A percentile compares a stretch with the other conserved stretches of the same genome.
Evolutionary conservation across 1,139 yeast species (phyloP).

Genomic region (Geotrichum bryndzae): DNA sequence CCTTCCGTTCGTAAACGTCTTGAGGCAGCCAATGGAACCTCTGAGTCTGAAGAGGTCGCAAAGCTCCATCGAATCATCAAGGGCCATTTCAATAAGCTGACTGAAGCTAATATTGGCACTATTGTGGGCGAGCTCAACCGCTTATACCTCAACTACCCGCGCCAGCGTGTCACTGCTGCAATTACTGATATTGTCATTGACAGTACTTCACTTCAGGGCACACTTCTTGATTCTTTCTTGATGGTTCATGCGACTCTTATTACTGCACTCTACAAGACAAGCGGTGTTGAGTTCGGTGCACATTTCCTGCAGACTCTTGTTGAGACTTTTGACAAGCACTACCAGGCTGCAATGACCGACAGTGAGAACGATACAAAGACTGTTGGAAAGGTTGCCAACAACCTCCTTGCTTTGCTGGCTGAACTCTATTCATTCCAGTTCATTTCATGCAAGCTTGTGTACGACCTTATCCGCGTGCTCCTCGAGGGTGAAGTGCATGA

Average conservation of each 20-base stretch:
- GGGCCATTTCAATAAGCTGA: slow-evolving; percentile 76
- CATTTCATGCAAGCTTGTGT: slow-evolving; percentile 65
- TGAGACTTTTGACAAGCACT: slow-evolving; percentile 49
- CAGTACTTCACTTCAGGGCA: slow-evolving; percentile 59
- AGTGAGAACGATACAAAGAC: slow-evolving; percentile 10
- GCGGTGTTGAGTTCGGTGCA: slow-evolving; percentile 92
- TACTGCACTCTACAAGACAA: slow-evolving; percentile 63
- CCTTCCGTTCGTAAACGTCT: slow-evolving; percentile 65
- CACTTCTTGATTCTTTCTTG: slow-evolving; percentile 68
- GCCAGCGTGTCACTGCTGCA: slow-evolving; percentile 69
- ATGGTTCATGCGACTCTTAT: slow-evolving; percentile 74
- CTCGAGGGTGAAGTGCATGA: slow-evolving; percentile 54
- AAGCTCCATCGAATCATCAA: slow-evolving; percentile 58
- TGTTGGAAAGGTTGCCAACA: slow-evolving; percentile 54
- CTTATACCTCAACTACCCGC: slow-evolving; percentile 59
- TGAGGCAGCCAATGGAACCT: slow-evolving; percentile 33
- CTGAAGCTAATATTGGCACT: slow-evolving; percentile 72
- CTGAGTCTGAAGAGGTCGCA: slow-evolving; percentile 43
- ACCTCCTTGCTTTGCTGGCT: slow-evolving; percentile 66
- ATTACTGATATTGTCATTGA: slow-evolving; percentile 59
- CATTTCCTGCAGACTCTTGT: slow-evolving; percentile 71
- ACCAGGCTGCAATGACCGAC: slow-evolving; percentile 23
- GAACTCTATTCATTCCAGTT: slow-evolving; percentile 74
- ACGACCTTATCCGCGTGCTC: slow-evolving; percentile 62
- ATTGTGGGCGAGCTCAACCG: slow-evolving; percentile 65